Evolutionary conservation across 495 filamentous ascomycete genomes (phyloP), one percentile per base, ranked within the genome.

Genomic region (Venustampulla echinocandica): DNA sequence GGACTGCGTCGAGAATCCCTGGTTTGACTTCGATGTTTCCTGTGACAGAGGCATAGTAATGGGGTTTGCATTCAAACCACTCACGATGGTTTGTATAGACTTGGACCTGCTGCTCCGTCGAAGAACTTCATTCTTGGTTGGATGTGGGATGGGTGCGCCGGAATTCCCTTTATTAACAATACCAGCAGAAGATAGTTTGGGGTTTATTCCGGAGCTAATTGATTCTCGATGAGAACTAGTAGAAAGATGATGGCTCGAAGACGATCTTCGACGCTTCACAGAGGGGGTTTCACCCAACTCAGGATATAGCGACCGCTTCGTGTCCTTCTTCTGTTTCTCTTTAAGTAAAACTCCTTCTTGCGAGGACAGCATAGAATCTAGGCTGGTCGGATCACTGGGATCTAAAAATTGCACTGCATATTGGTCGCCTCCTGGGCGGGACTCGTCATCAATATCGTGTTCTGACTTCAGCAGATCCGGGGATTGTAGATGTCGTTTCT

Each of bases 1-100:
- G 69, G 57, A 62, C n/a, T 66, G 34, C 4, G 33, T 30, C 33
- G 35, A 25, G 2, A 27, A 13, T 7, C 20, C 40, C 6, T 42
- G 43, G 14, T 10, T 36, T n/a, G 27, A 4, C 10, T 40, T 57
- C 1, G 39, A 5, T 10, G 18, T 23, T 25, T 54, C 51, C 28
- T 52, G 47, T 13, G 51, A 54, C 4, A 34, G 11, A 6, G 38
- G 52, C 17, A 28, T 38, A 13, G 13, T 28, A 15, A 25, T 19
- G 18, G 24, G 25, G 9, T 17, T 24, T 18, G 34, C 19, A 24
- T 38, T n/a, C 27, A 30, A 7, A 30, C 27, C 27, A 30, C n/a
- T 30, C 7, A 30, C 27, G n/a, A n/a, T 30, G n/a, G 27, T 7
- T 30, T 7, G 27, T n/a, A 7, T 7, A 30, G 7, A n/a, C n/a